Percentiles rank a stretch among this genome's conserved stretches.
Evolutionary conservation across 108 stramenopile species (phyloP).

Genomic region (Hondaea fermentalgiana): DNA sequence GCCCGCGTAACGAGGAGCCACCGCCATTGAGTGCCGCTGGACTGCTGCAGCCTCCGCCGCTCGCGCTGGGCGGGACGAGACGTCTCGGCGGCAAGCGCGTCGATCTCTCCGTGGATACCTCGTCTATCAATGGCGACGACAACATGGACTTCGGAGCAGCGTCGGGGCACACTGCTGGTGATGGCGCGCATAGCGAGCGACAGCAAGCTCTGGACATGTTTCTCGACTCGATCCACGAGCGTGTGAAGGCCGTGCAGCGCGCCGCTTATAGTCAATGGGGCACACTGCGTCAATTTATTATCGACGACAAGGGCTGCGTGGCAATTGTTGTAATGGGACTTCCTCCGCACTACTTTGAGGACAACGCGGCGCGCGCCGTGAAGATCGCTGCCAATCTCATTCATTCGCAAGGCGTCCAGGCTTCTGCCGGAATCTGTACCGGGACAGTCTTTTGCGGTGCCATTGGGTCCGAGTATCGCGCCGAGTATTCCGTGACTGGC

Average conservation of each 20-base stretch:
- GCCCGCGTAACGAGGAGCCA: constrained; percentile 38
- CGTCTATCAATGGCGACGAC: background rate
- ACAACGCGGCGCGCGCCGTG: constrained; percentile 15
- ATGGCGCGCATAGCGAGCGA: background rate
- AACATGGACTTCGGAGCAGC: background rate
- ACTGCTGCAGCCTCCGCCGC: no score
- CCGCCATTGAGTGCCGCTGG: no score
- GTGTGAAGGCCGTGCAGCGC: constrained; percentile 16
- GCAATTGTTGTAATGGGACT: constrained; percentile 21
- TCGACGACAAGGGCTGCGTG: constrained; percentile 35
- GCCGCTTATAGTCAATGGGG: constrained; percentile 16
- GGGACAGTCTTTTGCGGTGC: constrained; percentile 25
- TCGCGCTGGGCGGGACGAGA: background rate
- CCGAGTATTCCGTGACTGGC: constrained; percentile 32
- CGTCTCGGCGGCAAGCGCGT: background rate
- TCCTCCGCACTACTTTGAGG: background rate
- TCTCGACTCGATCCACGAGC: background rate
- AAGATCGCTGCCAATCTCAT: constrained; percentile 7
- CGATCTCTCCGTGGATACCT: background rate
- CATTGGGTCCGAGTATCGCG: constrained; percentile 18
- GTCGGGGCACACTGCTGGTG: no score
- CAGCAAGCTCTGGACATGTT: background rate
- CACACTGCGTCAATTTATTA: constrained; percentile 25
- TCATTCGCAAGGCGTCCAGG: background rate
- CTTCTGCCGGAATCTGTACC: constrained; percentile 16